Base-by-base conservation (phyloP, 768 basidiomycete species). In the Lyophyllum decastes region DNA sequence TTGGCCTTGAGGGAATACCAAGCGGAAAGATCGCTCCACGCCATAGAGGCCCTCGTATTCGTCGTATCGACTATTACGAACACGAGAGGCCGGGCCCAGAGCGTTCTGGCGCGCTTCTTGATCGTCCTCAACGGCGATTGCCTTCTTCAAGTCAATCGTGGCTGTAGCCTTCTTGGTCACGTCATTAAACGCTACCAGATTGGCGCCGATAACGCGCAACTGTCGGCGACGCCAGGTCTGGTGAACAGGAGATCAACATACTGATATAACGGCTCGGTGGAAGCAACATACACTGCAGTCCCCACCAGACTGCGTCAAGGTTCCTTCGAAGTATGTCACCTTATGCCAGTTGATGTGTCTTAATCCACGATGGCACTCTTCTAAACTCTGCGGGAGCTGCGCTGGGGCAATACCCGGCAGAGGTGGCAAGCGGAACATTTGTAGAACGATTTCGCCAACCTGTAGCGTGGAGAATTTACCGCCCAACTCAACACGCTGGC, bases 321-420 rank as follows among this genome's bases (percentile, higher is more conserved):
- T 88, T 25, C 96, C 94, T 72, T 97, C 91, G 73, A 92, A 93
- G 73, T 96, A 95, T 21, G 94, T 92, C 62, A 89, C 83, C 75
- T 95, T 95, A 67, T 96, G 94, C 95, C 94, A 97, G 35, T 89
- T 88, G 55, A 94, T 87, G 65, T 95, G 90, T 58, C 92, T 78
- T 61, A 98, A 76, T 0, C 96, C 95, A 14, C 92, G 84, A 64
- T 89, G 82, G 65, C 93, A 95, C 66, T 98, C 96, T 54, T 98
- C 95, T 64, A 98, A 76, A 66, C 92, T 94, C 71, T 95, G 90
- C 14, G 96, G 95, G 19, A 98, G 77, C 59, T 92, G 83, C 44
- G 88, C 85, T 19, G 84, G 80, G 34, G 85, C 73, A 21, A 97
- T 76, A 17, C 94, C 93, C n/a, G 92, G 90, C 46, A 98, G 71